Conservation (phyloP, 116 monocot genomes). For the Phalaenopsis hybrid region DNA sequence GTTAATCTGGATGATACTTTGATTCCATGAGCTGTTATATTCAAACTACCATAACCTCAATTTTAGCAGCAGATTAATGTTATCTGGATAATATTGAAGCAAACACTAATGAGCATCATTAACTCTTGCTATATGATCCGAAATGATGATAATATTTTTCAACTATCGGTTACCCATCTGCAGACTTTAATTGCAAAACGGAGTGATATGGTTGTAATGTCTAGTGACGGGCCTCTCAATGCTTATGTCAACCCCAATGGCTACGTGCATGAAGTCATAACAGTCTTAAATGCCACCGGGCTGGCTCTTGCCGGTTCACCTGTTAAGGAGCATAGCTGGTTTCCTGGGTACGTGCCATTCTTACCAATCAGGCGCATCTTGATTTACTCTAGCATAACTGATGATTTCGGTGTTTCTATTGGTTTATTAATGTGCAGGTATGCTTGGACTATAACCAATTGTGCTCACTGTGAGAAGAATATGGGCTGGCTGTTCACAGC, state of each 20-base stretch:
- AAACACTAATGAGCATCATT: too few species aligned
- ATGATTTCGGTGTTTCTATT: too few species aligned
- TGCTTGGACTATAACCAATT: constrained; percentile 75
- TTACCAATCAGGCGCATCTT: too few species aligned
- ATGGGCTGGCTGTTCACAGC: constrained; percentile 92
- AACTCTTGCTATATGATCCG: too few species aligned
- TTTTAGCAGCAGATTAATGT: too few species aligned
- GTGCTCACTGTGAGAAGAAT: constrained; percentile 51
- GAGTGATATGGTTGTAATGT: constrained; percentile 96
- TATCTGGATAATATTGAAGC: too few species aligned
- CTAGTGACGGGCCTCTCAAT: constrained; percentile 89
- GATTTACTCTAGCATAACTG: too few species aligned
- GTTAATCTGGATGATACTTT: too few species aligned
- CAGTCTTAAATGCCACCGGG: constrained; percentile 57
- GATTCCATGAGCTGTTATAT: too few species aligned
- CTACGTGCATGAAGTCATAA: constrained; percentile 80
- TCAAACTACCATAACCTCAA: too few species aligned
- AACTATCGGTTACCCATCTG: background rate
- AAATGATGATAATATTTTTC: background rate
- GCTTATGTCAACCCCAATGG: constrained; percentile 89
- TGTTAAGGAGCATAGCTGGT: constrained; percentile 85
- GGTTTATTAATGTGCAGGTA: constrained; percentile 38
- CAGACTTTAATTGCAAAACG: constrained; percentile 80
- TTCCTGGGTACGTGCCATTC: constrained; percentile 68
- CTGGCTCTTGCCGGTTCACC: constrained; percentile 51